These are phyloP conservation scores for Agroathelia rolfsii DNA, from an alignment of 1,284 basidiomycete genomes.

Conservation along the genomic window DNA sequence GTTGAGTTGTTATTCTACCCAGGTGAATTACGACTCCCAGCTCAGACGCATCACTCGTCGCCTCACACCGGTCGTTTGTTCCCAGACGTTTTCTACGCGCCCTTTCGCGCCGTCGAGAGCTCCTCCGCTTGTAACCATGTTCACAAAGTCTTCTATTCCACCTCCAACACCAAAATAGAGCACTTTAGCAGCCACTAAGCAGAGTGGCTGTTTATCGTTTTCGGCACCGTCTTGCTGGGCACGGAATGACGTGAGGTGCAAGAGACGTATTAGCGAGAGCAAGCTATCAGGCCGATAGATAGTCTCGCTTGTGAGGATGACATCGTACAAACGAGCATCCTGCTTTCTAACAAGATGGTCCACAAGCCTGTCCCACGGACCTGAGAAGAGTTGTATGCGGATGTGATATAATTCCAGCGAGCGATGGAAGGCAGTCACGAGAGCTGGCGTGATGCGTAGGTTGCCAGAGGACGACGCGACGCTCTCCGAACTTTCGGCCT, in stretches of 20 bases:
- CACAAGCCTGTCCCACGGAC: conserved; percentile 69
- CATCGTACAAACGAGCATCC: too few species aligned
- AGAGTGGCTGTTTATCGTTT: conserved; percentile 24
- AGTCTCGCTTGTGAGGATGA: conserved; percentile 87
- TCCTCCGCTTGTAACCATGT: conserved; percentile 30
- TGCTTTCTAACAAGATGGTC: too few species aligned
- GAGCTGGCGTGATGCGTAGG: conserved; percentile 50
- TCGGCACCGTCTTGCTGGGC: not conserved
- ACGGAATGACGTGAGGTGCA: conserved; percentile 24
- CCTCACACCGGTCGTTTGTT: conserved; percentile 53
- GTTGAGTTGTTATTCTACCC: not conserved
- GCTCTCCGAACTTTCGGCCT: conserved; percentile 9
- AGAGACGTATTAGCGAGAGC: conserved; percentile 50
- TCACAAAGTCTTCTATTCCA: conserved; percentile 69
- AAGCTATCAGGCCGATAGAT: conserved; percentile 76
- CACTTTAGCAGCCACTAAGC: conserved; percentile 81
- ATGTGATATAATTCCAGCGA: conserved; percentile 49
- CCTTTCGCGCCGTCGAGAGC: conserved; percentile 19
- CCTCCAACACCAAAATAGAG: conserved; percentile 97
- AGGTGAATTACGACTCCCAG: conserved; percentile 27
- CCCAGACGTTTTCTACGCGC: conserved; percentile 39
- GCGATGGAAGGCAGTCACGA: conserved; percentile 55
- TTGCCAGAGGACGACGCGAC: conserved; percentile 29
- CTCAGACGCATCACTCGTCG: conserved; percentile 52
- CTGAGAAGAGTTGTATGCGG: conserved; percentile 68